Evolutionary conservation across 2,329 filamentous ascomycete species (phyloP), one percentile per base, ranked within the genome.

Genomic region (Tolypocladium tundrense): DNA sequence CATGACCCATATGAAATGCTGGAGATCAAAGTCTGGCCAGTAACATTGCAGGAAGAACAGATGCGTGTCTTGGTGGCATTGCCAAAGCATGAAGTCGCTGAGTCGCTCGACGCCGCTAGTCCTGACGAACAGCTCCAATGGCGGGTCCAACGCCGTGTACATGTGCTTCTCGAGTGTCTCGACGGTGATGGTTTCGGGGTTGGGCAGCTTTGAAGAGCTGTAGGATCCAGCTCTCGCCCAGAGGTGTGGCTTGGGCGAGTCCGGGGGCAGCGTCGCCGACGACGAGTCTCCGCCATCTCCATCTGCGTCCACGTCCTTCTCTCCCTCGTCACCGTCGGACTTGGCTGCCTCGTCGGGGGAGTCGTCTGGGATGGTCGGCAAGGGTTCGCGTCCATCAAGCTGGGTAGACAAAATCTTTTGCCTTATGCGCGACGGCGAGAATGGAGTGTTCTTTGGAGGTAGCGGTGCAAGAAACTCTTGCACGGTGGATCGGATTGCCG

Each of bases 81-180:
- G 94, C 94, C 94, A 99, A 40, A 99, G 85, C 92, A 99, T 94
- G 67, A 97, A 99, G 71, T 99, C 94, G 69, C 91, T 97, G 59
- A 99, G 77, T 54, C 94, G 83, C 72, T 92, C 88, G 16, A 99
- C 94, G 35, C 92, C 93, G 61, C 91, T 97, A 5, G 94, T 99
- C 55, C 94, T 85, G 55, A 99, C 82, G 57, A 99, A 86, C 14
- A 99, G 81, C 68, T 99, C 94, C 48, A 97, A 77, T 1, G 94
- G 94, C 19, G 94, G 94, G 61, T 89, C 87, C 56, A 85, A 84
- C 54, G 88, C 84, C 4, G 93, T 97, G 74, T 96, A 94, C 76
- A 95, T 90, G 73, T 97, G 91, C 60, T 85, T 84, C 57, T 87
- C 88, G 57, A 99, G 78, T 0, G 89, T 96, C 61, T 91, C 85